Conservation (phyloP, 208 protist species). For the Sergeia podlipaevii region DNA sequence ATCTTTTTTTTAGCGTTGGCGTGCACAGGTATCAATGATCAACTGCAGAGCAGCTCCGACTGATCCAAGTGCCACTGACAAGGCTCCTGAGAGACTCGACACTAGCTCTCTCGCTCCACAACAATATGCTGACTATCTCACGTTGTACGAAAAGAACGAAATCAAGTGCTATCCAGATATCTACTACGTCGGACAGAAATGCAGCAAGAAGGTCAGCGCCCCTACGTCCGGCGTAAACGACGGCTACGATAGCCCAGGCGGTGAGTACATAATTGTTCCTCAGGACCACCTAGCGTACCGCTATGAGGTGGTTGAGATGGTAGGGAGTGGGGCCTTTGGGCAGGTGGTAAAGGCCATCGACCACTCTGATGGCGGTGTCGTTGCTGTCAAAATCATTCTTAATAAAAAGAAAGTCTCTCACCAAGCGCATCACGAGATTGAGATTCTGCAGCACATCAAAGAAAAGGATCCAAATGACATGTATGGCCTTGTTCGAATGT, state of each 20-base stretch:
- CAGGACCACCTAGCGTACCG: slow-evolving; percentile 94
- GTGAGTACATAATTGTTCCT: slow-evolving; percentile 87
- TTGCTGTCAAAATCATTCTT: slow-evolving; percentile 85
- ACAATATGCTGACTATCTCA: slow-evolving; percentile 30
- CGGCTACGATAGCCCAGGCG: slow-evolving; percentile 92
- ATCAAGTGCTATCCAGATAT: slow-evolving; percentile 44
- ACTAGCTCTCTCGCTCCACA: slow-evolving; percentile 6
- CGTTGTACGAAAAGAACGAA: slow-evolving; percentile 62
- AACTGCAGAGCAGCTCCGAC: not conserved
- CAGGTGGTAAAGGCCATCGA: slow-evolving; percentile 82
- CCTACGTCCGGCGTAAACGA: slow-evolving; percentile 53
- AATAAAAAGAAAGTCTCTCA: slow-evolving; percentile 56
- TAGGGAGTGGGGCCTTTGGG: slow-evolving; percentile 86
- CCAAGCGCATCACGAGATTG: slow-evolving; percentile 75
- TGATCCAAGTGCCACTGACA: too few relatives aligned
- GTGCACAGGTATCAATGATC: not conserved
- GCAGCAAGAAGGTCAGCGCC: slow-evolving; percentile 49
- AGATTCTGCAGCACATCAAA: slow-evolving; percentile 72
- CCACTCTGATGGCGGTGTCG: slow-evolving; percentile 25
- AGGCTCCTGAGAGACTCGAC: too few relatives aligned
- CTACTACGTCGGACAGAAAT: slow-evolving; percentile 70
- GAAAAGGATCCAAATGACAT: slow-evolving; percentile 48
- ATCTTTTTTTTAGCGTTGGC: not conserved
- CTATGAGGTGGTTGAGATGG: slow-evolving; percentile 67
- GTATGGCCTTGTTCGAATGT: slow-evolving; percentile 72